A percentile compares a stretch with the other conserved stretches of the same genome.
Evolutionary conservation across 257 asterid genomes (phyloP).

Genomic region (Penstemon davidsonii): DNA sequence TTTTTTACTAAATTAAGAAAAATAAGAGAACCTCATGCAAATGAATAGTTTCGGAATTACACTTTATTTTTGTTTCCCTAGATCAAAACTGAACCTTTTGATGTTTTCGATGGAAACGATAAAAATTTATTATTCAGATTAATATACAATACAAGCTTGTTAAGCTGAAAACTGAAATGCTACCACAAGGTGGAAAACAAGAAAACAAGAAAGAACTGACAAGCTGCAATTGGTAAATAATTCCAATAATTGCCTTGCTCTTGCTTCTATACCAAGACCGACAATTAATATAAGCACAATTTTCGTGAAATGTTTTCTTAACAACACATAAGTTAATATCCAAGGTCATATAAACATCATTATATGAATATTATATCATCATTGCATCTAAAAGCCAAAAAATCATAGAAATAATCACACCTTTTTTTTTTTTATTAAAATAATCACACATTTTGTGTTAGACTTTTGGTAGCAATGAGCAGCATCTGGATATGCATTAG

Average conservation of each 20-base stretch:
- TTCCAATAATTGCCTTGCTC: neutral
- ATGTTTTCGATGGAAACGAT: too few species aligned
- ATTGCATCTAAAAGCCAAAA: neutral
- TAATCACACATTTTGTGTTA: conserved; percentile 23
- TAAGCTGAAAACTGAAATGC: neutral
- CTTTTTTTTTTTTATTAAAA: conserved; percentile 26
- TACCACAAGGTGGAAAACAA: too few species aligned
- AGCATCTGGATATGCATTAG: conserved; percentile 88
- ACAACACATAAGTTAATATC: too few species aligned
- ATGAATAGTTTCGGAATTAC: too few species aligned
- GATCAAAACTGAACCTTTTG: too few species aligned
- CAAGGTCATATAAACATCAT: too few species aligned
- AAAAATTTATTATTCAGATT: neutral
- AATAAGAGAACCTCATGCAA: too few species aligned
- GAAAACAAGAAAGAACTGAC: too few species aligned
- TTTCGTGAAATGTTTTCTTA: too few species aligned
- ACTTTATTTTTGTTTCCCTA: too few species aligned
- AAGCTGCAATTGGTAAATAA: neutral
- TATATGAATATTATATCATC: too few species aligned
- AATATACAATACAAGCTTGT: conserved; percentile 3
- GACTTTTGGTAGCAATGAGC: conserved; percentile 89
- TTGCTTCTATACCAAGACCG: neutral
- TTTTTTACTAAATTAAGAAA: too few species aligned
- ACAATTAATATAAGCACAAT: neutral
- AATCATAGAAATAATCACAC: conserved; percentile 33